Base-by-base conservation (phyloP, 1,139 yeast genomes). In the Arxiozyma slooffiae region DNA sequence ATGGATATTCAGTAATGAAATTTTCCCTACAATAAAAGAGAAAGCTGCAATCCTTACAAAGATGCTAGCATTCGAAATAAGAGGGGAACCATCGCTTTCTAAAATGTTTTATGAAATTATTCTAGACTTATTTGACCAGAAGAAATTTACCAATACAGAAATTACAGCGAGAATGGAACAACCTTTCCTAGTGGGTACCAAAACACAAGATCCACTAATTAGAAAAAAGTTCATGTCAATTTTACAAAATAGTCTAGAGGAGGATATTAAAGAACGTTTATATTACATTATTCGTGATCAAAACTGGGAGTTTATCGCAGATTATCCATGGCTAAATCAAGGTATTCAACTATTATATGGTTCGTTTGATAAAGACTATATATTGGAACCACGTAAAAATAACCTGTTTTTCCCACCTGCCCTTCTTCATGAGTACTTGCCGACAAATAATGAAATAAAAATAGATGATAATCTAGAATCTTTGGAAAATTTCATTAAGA, bases 151-250 rank as follows among this genome's bases (percentile, higher is more conserved):
- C 38, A 80, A 90, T 56, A 83, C 96, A 1, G 99, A 94, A 62
- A 76, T 94, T 44, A 90, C 98, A 0, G 95, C 89, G 11, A 76
- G 98, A 53, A 82, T 94, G 88, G 98, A 94, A 64, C 97, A 90
- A 64, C 96, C 98, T 21, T 94, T 94, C 66, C 73, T 94, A 63
- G 92, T 89, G 18, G 98, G 98, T 43, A 92, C 98, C 0, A 76
- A 95, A 44, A 77, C 88, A 1, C 81, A 85, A 0, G 92, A 89
- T 62, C 85, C 83, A 7, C 74, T 76, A 2, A 84, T 88, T 43
- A 79, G 98, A 52, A 77, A 80, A 53, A 82, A 81, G 58, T 76
- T 94, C 58, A 86, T 94, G 95, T 70, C 78, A 0, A 85, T 94
- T 50, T 72, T 94, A 64, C 83, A 85, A 64, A 79, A 78, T 50